Base-by-base conservation (phyloP, 2,329 filamentous ascomycete species). In the Cyphellophora europaea region DNA sequence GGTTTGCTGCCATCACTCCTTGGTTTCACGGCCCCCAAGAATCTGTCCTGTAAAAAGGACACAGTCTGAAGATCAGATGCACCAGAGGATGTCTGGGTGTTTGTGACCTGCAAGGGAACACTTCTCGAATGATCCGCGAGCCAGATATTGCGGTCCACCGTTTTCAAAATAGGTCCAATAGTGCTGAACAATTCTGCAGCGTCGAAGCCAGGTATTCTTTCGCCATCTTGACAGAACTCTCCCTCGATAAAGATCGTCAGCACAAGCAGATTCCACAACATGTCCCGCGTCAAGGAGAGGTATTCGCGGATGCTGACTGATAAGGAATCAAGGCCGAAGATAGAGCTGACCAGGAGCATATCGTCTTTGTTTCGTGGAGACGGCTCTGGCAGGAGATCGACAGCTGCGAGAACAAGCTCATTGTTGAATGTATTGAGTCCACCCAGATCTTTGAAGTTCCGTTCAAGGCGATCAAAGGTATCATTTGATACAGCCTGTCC, bases 201-300 rank as follows among this genome's bases (percentile, higher is more conserved):
- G 32, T 81, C 75, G 39, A 91, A 79, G 17, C 79, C 73, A 6
- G 83, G 63, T 51, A 54, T 52, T 13, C 68, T 65, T 2, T 74
- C 74, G 11, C 82, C 74, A 27, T 80, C 77, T 45, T 78, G 74
- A 38, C 88, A 82, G 35, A 84, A 73, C 52, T 91, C 85, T 25
- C 79, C 79, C 54, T 91, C 82, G 69, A 96, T 81, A 56, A 95
- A 87, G 6, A 91, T 72, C 11, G 93, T 68, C 5, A 98, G 69
- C 3, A 91, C 71, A 2, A 96, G 65, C 38, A 96, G 74, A 51
- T 89, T 86, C 43, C 93, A 77, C 33, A 93, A 76, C 6, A 91
- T 67, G 40, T 75, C 75, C 61, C 78, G 79, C 40, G 82, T 80
- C 19, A 84, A 61, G 33, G 81, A 71, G 5, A 91, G 72, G 10